Base-by-base conservation (phyloP, 441 rosid species). In the Populus trichocarpa region DNA sequence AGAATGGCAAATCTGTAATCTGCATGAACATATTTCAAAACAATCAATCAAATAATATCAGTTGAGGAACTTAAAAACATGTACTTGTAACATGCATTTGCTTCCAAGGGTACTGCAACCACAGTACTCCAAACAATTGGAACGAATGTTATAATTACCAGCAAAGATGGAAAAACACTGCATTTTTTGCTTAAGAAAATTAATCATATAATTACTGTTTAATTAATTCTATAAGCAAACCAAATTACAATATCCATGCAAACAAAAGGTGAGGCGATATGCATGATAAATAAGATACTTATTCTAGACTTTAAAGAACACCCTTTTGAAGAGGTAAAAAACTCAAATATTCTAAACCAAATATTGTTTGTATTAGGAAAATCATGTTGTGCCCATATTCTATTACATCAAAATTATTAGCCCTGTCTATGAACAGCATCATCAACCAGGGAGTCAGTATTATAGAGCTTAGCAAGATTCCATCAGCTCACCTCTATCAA, bases 1-100 rank as follows among this genome's bases (percentile, higher is more conserved):
- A 94, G 80, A 96, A 96, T 22, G 99, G 98, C 85, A 96, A 85
- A 83, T 94, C 99, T 33, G 98, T 93, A 50, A 96, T 88, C 99
- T 96, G 97, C 90, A 86, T 71, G 75, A 82, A 74, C 72, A 85
- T 69, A 26, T 75, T 38, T 33, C 40, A 59, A 82, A 77, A 70
- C 25, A 78, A 75, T 72, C 20, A 5, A 75, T 40, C 84, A 80
- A 13, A 46, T 46, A 46, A 46, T 13, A 46, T 23, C 18, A 75
- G 20, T 18, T 35, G 18, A 79, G 80, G 35, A 28, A 42, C 13
- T 13, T 30, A 3, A 14, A 35, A 57, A 16, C 16, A 69, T 36
- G 40, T 53, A 20, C 42, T 13, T 46, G 57, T 46, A 13, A 42
- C 53, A 42, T 13, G 57, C 20, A 46, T 46, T 46, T 46, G 57